Percentiles rank a stretch among this genome's conserved stretches.
These are phyloP conservation scores for Rosa hybrid DNA, from an alignment of 331 rosid genomes.

Conservation along the genomic window DNA sequence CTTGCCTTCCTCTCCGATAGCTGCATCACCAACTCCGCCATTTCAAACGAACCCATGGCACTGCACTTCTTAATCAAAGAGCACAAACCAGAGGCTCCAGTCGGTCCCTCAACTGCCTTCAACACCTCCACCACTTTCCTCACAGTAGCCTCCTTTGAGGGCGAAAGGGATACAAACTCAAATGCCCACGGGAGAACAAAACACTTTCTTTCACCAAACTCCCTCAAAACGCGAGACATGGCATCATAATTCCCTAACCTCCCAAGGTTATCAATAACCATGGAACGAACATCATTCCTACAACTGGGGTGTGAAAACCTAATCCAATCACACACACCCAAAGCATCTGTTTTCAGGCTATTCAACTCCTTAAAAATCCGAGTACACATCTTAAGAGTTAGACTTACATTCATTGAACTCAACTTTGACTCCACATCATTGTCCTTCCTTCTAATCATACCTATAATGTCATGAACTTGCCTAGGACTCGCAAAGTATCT, in stretches of 20 bases:
- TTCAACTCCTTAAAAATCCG: conserved; percentile 44
- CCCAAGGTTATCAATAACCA: conserved; percentile 67
- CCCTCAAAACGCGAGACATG: conserved; percentile 49
- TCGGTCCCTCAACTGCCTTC: conserved; percentile 63
- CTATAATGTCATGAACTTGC: conserved; percentile 46
- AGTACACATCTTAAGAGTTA: conserved; percentile 33
- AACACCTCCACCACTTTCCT: conserved; percentile 40
- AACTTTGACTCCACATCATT: conserved; percentile 48
- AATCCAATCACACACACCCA: conserved; percentile 62
- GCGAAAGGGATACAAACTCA: conserved; percentile 50
- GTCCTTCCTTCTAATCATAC: conserved; percentile 39
- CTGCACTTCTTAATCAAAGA: conserved; percentile 60
- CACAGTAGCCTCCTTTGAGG: conserved; percentile 34
- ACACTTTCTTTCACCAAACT: conserved; percentile 27
- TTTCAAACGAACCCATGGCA: conserved; percentile 41
- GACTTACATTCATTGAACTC: conserved; percentile 40
- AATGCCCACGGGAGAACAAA: conserved; percentile 46
- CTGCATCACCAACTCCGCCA: conserved; percentile 54
- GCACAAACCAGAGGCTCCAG: conserved; percentile 48
- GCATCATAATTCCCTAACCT: conserved; percentile 52
- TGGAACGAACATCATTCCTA: conserved; percentile 43
- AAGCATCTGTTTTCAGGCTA: conserved; percentile 42
- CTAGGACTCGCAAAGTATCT: conserved; percentile 25
- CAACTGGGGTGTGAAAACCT: conserved; percentile 28
- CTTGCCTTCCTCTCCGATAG: conserved; percentile 34